These are phyloP conservation scores for Ceratocystis alfenasii DNA, from an alignment of 2,329 filamentous ascomycete species.

Conservation along the genomic window DNA sequence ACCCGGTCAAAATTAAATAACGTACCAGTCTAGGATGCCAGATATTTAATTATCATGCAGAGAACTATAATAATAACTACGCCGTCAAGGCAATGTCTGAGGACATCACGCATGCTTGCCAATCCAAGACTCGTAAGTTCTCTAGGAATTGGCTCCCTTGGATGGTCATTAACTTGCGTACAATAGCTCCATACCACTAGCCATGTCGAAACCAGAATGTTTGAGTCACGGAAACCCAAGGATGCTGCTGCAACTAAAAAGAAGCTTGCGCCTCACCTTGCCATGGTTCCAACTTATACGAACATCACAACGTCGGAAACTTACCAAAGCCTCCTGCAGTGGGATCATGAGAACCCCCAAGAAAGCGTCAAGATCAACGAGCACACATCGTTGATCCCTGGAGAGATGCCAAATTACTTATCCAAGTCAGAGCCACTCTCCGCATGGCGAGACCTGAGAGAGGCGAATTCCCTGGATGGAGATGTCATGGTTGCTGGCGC, in stretches of 20 bases:
- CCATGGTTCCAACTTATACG: neutral
- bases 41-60: neutral
- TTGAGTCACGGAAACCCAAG: neutral
- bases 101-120: neutral
- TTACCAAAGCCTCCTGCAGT: slow-evolving; percentile 10
- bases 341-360: slow-evolving; percentile 17
- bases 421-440: slow-evolving; percentile 15
- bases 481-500: slow-evolving; percentile 8
- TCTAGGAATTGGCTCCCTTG: no score
- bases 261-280: neutral
- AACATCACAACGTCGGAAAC: neutral
- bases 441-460: slow-evolving; percentile 15
- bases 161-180: neutral
- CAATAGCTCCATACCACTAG: neutral
- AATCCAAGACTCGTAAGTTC: neutral
- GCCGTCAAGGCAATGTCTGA: slow-evolving; percentile 16
- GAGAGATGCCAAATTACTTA: slow-evolving; percentile 16
- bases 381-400: neutral
- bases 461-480: neutral
- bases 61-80: neutral
- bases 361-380: neutral
- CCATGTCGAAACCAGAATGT: neutral
- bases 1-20: no score
- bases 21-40: neutral
- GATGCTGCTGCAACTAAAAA: neutral